A percentile compares a stretch with the other conserved stretches of the same genome.
phyloP scores from a whole-genome alignment of 768 basidiomycete species.

The Boletus coccyginus region DNA sequence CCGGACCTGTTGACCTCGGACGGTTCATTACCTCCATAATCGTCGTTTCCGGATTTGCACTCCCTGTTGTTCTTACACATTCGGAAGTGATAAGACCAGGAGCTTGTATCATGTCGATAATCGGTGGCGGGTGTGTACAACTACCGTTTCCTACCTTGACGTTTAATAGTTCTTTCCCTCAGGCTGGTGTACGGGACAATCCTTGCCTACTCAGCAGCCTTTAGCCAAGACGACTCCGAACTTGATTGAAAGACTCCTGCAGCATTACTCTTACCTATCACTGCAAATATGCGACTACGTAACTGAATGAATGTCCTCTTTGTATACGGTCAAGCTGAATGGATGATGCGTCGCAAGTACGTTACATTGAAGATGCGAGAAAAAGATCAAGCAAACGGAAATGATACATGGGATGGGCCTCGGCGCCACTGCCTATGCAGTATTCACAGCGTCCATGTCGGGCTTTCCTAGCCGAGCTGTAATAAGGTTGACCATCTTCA shows the following conservation, averaged over 20 bases:
- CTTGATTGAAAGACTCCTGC: conserved; percentile 47
- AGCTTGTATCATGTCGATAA: conserved; percentile 92
- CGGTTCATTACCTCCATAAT: conserved; percentile 90
- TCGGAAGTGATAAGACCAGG: conserved; percentile 80
- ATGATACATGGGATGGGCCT: neutral
- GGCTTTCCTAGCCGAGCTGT: conserved; percentile 23
- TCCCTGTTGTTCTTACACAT: conserved; percentile 90
- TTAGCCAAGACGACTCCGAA: conserved; percentile 80
- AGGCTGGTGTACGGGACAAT: conserved; percentile 91
- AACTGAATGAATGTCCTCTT: conserved; percentile 8
- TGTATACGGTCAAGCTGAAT: conserved; percentile 2
- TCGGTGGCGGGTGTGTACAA: conserved; percentile 73
- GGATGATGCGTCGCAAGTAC: neutral
- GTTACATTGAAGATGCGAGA: neutral
- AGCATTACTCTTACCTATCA: neutral
- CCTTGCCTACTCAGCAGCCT: conserved; percentile 79
- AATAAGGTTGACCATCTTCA: conserved; percentile 32
- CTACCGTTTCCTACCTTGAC: neutral
- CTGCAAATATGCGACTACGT: conserved; percentile 18
- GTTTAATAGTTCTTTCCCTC: neutral
- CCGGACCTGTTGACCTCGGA: conserved; percentile 82
- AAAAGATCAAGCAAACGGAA: neutral
- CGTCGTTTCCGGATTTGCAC: conserved; percentile 90
- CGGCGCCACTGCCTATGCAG: conserved; percentile 1
- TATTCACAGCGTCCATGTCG: conserved; percentile 8